These are phyloP conservation scores for Aureobasidium lini DNA, from an alignment of 2,329 filamentous ascomycete genomes.

Conservation along the genomic window DNA sequence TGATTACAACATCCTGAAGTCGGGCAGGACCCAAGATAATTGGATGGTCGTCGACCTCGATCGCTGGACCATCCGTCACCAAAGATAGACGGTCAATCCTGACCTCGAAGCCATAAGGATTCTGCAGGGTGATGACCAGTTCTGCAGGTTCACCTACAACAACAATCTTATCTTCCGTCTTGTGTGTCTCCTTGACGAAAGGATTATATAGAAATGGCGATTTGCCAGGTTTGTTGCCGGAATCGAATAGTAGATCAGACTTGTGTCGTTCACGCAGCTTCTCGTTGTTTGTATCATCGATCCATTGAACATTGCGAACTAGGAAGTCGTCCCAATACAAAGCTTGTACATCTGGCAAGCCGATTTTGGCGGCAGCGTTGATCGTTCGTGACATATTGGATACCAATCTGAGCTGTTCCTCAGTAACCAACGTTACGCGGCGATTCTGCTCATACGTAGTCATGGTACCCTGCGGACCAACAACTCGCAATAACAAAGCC, in stretches of 20 bases:
- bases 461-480: constrained; percentile 51
- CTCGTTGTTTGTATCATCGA: constrained; percentile 39
- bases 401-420: constrained; percentile 78
- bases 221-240: constrained; percentile 23
- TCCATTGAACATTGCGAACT: constrained; percentile 66
- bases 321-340: constrained; percentile 98
- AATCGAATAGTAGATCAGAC: constrained; percentile 16
- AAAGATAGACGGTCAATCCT: constrained; percentile 77
- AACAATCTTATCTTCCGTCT: constrained; percentile 48
- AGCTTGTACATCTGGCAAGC: constrained; percentile 60
- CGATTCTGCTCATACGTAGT: constrained; percentile 16
- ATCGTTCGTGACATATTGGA: constrained; percentile 83
- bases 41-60: constrained; percentile 58
- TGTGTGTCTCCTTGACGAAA: constrained; percentile 62
- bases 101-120: constrained; percentile 87
- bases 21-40: constrained; percentile 72
- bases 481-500: constrained; percentile 72
- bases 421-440: constrained; percentile 63
- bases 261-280: constrained; percentile 45
- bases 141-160: constrained; percentile 71
- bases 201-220: constrained; percentile 96
- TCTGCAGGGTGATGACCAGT: constrained; percentile 81
- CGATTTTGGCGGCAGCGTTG: constrained; percentile 66
- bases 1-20: constrained; percentile 68
- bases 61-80: constrained; percentile 63